Evolutionary conservation across 352 stramenopile species (phyloP).

Genomic region (Globisporangium emineosum): DNA sequence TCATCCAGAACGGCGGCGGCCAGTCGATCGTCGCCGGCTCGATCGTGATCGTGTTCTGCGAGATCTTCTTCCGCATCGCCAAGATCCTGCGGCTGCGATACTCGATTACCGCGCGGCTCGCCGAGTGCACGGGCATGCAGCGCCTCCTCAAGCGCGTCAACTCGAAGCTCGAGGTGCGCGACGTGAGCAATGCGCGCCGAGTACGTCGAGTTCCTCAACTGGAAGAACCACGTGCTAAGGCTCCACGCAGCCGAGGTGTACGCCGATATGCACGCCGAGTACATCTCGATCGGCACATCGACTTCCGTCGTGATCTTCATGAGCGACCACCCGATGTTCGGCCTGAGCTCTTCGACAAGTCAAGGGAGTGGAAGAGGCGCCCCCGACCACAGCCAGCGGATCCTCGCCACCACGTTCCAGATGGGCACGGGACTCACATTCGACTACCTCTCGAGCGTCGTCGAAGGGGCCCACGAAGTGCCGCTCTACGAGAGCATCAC

Average conservation of each 20-base stretch:
- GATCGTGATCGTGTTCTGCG: slow-evolving; percentile 26
- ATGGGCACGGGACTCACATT: slow-evolving; percentile 23
- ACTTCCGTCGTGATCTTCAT: slow-evolving; percentile 25
- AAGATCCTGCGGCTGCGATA: slow-evolving; percentile 31
- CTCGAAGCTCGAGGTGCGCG: slow-evolving; percentile 22
- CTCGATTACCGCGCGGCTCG: slow-evolving; percentile 20
- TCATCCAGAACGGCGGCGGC: slow-evolving; percentile 22
- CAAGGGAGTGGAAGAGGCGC: background rate
- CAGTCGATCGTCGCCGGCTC: slow-evolving; percentile 20
- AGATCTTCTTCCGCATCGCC: slow-evolving; percentile 34
- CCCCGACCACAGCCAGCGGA: background rate
- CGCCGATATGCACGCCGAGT: slow-evolving; percentile 48
- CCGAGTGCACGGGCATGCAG: slow-evolving; percentile 25
- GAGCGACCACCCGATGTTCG: slow-evolving; percentile 23
- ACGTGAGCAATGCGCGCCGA: slow-evolving; percentile 24
- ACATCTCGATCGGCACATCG: slow-evolving; percentile 39
- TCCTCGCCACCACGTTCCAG: slow-evolving; percentile 18
- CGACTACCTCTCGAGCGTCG: slow-evolving; percentile 32
- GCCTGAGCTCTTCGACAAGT: background rate
- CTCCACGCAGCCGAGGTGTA: slow-evolving; percentile 48
- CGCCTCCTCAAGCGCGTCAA: slow-evolving; percentile 32
- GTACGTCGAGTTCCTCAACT: slow-evolving; percentile 38
- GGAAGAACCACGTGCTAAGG: slow-evolving; percentile 29
- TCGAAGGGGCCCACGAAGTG: slow-evolving; percentile 37
- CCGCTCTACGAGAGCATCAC: slow-evolving; percentile 33